Evolutionary conservation across 371 early-diverging fungal genomes (phyloP), one percentile per base, ranked within the genome.

Genomic region (Dinochytrium kinnereticum): DNA sequence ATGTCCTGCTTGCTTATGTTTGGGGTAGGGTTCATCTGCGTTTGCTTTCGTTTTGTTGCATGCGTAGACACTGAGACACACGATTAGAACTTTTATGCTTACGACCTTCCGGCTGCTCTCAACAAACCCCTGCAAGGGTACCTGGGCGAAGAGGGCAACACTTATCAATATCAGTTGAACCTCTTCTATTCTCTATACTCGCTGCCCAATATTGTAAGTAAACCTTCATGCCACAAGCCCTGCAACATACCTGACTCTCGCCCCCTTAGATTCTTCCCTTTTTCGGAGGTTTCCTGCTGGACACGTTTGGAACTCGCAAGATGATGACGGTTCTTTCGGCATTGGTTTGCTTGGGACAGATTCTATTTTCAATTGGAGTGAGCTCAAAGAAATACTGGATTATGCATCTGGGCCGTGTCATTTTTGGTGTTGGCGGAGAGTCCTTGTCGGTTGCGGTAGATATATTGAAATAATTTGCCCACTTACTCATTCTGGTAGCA

Each of bases 121-220:
- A 90, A 88, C 76, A 76, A 80, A 0, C 86, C 82, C 38, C 78
- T 93, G 5, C 73, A 81, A 38, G 68, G 69, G n/a, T 85, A 84
- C 75, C 74, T 90, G 21, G 78, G 78, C 1, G 71, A 73, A 0
- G 59, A 72, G 21, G 85, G 86, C 57, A 80, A 78, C 1, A 73
- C 72, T 30, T 86, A 80, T 64, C 86, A 88, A 68, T 87, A 84
- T 67, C 84, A 89, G 38, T 78, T 91, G 53, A 87, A 86, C 76
- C 70, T 87, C 17, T 80, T 92, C 31, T 92, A 91, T 76, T 82
- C 91, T 0, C 82, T 83, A 34, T 92, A 91, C 76, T 90, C 92
- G 0, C 70, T 91, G 1, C 92, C 94, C 30, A 94, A 94, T 76
- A 84, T 90, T n/a, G 70, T 75, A 59, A 7, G 74, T 69, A n/a